A percentile compares a stretch with the other conserved stretches of the same genome.
Conservation (phyloP, 2,329 filamentous ascomycete genomes). For the Samsoniella hepiali region DNA sequence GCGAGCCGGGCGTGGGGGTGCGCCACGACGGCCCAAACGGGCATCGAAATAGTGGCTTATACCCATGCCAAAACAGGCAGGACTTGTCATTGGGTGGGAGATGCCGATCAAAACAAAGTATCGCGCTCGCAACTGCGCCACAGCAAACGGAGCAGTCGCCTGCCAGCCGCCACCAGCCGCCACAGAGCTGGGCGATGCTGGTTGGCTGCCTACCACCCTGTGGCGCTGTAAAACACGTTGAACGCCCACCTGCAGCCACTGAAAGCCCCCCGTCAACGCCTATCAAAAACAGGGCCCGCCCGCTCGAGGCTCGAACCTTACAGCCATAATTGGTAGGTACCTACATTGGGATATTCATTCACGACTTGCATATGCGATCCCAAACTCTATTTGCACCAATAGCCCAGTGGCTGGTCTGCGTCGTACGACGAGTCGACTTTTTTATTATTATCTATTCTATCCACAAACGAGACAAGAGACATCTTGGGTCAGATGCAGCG, state of each 20-base stretch:
- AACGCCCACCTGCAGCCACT: background rate
- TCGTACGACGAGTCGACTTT: background rate
- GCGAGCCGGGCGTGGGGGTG: background rate
- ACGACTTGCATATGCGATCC: background rate
- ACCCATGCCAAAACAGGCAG: background rate
- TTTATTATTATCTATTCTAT: background rate
- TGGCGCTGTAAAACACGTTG: no score
- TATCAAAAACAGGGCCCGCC: background rate
- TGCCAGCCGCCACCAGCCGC: slow-evolving; percentile 3
- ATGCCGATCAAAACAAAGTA: background rate
- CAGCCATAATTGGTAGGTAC: background rate
- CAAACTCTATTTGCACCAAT: slow-evolving; percentile 5
- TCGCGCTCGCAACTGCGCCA: background rate
- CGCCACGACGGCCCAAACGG: background rate
- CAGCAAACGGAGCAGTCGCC: background rate
- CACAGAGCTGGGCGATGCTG: background rate
- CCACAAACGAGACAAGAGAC: slow-evolving; percentile 12
- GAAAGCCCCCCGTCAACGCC: background rate
- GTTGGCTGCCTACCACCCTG: no score
- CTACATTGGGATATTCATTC: no score
- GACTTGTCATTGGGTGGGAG: background rate
- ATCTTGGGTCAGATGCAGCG: background rate
- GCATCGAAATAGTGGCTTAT: background rate
- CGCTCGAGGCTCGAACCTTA: background rate
- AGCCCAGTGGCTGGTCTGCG: background rate